A percentile compares a stretch with the other conserved stretches of the same genome.
These are phyloP conservation scores for Ichthyophonus hoferi DNA, from an alignment of 208 protist genomes.

Conservation along the genomic window DNA sequence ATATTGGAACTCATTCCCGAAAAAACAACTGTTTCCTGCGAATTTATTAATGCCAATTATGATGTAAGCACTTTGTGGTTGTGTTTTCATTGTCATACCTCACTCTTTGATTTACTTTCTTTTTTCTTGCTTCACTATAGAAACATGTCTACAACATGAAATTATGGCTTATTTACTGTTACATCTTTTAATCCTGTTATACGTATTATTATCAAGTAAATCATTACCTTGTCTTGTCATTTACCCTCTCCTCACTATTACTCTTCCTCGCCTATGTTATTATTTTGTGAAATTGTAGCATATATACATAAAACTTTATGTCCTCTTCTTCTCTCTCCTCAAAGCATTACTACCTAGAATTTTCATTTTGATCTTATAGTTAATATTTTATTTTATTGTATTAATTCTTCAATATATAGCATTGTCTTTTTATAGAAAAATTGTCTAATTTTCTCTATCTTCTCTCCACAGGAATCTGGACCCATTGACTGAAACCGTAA, in stretches of 20 bases:
- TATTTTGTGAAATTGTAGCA: background rate
- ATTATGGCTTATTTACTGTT: too few species aligned
- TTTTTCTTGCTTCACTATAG: too few species aligned
- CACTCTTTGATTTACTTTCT: too few species aligned
- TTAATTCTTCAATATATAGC: background rate
- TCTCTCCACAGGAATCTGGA: conserved; percentile 15
- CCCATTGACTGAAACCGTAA: conserved; percentile 23
- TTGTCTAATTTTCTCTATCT: background rate
- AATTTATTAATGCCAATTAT: background rate
- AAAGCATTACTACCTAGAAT: background rate
- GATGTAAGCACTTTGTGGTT: background rate
- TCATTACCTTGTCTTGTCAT: too few species aligned
- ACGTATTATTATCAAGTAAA: too few species aligned
- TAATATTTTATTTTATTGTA: background rate
- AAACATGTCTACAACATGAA: too few species aligned
- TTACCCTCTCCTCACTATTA: too few species aligned
- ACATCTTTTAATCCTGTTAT: too few species aligned
- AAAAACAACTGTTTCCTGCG: background rate
- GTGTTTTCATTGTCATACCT: too few species aligned
- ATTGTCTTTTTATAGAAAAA: background rate
- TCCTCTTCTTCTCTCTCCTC: background rate
- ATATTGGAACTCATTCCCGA: background rate
- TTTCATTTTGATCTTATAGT: background rate
- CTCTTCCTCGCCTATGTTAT: too few species aligned
- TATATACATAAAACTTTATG: background rate